phyloP scores from a whole-genome alignment of 2,329 filamentous ascomycete species.

The Fusarium torreyae region DNA sequence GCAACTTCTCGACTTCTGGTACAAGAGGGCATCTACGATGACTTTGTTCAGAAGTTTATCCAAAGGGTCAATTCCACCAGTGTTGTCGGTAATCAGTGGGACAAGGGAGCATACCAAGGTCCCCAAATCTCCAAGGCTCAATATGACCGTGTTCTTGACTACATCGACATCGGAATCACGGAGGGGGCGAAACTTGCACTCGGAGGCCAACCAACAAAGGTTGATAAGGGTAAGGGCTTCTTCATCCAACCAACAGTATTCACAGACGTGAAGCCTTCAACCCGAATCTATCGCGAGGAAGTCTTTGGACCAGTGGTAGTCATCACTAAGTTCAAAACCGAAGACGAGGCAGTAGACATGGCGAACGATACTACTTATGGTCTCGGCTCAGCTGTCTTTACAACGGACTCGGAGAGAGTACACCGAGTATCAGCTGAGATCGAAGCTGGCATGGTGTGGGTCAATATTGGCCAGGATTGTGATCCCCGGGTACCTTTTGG shows the following conservation, averaged over 20 bases:
- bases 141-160: constrained; percentile 1
- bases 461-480: constrained; percentile 13
- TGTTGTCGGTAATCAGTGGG: not conserved
- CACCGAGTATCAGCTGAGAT: not conserved
- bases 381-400: constrained; percentile 2
- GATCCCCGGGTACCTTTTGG: constrained; percentile 7
- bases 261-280: not conserved
- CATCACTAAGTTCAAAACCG: not conserved
- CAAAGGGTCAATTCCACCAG: not conserved
- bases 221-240: not conserved
- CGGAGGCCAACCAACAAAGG: not conserved
- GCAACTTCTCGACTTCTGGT: constrained; percentile 5
- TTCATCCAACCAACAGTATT: constrained; percentile 8
- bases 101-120: constrained; percentile 3
- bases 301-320: constrained; percentile 5
- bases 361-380: constrained; percentile 4
- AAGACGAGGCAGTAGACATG: constrained; percentile 3
- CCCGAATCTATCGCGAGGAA: constrained; percentile 5
- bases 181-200: not conserved
- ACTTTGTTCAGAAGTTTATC: constrained; percentile 2
- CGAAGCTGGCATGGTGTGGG: constrained; percentile 7
- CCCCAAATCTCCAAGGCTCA: constrained; percentile 4
- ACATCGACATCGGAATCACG: constrained; percentile 3
- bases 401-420: not conserved
- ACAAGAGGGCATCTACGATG: constrained; percentile 1